Percentiles rank a stretch among this genome's conserved stretches.
These are phyloP conservation scores for Terfezia claveryi DNA, from an alignment of 495 filamentous ascomycete genomes.

Conservation along the genomic window DNA sequence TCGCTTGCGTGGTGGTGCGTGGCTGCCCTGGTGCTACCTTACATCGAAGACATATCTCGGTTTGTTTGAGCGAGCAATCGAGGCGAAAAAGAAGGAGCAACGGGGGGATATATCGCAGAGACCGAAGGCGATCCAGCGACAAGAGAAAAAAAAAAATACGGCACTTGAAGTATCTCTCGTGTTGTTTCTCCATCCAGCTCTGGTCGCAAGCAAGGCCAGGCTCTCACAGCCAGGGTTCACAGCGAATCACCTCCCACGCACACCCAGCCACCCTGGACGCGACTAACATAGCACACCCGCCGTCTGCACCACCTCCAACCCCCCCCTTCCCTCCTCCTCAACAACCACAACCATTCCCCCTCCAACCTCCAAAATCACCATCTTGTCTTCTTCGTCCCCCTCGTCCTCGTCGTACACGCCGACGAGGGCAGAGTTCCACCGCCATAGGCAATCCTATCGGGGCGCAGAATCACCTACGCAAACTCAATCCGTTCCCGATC, in stretches of 20 bases:
- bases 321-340: conserved; percentile 9
- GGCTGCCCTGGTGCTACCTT: too few species aligned
- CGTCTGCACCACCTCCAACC: conserved; percentile 3
- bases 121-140: too few species aligned
- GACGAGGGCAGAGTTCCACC: conserved; percentile 20
- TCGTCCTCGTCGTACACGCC: conserved; percentile 20
- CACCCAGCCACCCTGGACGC: background rate
- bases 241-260: background rate
- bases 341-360: background rate
- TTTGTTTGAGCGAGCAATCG: too few species aligned
- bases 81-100: too few species aligned
- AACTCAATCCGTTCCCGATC: conserved; percentile 7
- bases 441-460: conserved; percentile 2
- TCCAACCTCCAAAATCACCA: conserved; percentile 17
- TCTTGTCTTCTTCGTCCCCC: conserved; percentile 16
- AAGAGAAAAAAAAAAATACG: too few species aligned
- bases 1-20: too few species aligned
- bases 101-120: too few species aligned
- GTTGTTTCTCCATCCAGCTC: too few species aligned
- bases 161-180: too few species aligned
- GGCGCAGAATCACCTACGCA: conserved; percentile 12
- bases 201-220: too few species aligned
- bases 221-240: too few species aligned
- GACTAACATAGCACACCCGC: background rate
- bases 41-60: too few species aligned